Evolutionary conservation across 345 rosid species (phyloP).

Genomic region (Brassica juncea): DNA sequence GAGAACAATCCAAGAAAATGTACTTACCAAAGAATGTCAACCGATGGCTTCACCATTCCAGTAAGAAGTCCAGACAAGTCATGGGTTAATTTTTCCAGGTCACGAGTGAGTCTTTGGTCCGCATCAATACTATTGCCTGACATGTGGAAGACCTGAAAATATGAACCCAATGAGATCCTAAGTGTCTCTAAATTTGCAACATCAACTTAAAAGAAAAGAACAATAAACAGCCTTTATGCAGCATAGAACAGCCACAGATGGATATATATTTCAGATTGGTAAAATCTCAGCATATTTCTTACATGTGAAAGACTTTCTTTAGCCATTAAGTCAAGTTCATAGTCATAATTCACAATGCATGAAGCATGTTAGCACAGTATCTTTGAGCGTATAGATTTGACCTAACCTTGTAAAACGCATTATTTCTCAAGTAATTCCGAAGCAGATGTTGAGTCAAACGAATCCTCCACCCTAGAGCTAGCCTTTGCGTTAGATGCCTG

Average conservation of each 20-base stretch:
- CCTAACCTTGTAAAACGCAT: conserved; percentile 92
- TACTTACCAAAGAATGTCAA: conserved; percentile 92
- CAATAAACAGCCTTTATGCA: conserved; percentile 6
- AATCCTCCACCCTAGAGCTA: conserved; percentile 97
- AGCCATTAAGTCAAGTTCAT: not conserved
- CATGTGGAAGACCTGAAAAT: conserved; percentile 77
- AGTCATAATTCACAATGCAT: conserved; percentile 20
- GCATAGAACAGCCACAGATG: conserved; percentile 5
- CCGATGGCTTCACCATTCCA: conserved; percentile 98
- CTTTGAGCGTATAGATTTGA: conserved; percentile 17
- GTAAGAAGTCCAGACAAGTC: conserved; percentile 92
- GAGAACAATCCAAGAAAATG: not conserved
- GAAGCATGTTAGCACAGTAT: not conserved
- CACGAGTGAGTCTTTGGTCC: conserved; percentile 94
- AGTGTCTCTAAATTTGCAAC: conserved; percentile 1
- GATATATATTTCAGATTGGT: conserved; percentile 1
- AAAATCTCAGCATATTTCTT: conserved; percentile 6
- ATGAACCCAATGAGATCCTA: conserved; percentile 22
- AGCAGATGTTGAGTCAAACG: conserved; percentile 88
- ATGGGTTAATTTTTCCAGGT: conserved; percentile 81
- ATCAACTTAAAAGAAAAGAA: conserved; percentile 16
- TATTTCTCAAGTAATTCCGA: conserved; percentile 81
- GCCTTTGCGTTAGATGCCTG: conserved; percentile 82
- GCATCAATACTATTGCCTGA: conserved; percentile 88
- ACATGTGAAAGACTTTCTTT: not conserved